These are phyloP conservation scores for Trichophyton benhamiae DNA, from an alignment of 2,329 filamentous ascomycete genomes.

Conservation along the genomic window DNA sequence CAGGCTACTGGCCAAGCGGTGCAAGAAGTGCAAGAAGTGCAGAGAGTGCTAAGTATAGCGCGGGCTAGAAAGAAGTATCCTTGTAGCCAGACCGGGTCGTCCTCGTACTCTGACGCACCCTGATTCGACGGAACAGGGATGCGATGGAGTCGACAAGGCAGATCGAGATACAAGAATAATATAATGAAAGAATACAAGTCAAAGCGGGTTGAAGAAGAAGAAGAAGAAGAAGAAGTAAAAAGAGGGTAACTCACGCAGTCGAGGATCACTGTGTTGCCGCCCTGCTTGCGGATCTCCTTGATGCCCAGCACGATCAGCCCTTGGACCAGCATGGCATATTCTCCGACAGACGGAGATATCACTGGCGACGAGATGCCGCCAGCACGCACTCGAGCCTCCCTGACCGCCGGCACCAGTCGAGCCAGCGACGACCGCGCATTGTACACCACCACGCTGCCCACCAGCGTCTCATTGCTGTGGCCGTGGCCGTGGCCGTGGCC, in stretches of 20 bases:
- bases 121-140: neutral
- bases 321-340: slow-evolving; percentile 61
- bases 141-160: neutral
- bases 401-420: slow-evolving; percentile 56
- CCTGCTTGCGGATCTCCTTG: slow-evolving; percentile 68
- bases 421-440: slow-evolving; percentile 56
- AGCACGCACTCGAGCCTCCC: slow-evolving; percentile 43
- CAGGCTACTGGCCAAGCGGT: too few relatives aligned
- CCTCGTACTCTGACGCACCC: neutral
- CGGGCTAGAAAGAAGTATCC: neutral
- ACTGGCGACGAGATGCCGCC: slow-evolving; percentile 73
- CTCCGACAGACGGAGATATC: slow-evolving; percentile 54
- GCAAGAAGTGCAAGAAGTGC: too few relatives aligned
- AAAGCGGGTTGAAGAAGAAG: neutral
- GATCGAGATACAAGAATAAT: neutral
- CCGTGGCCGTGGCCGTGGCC: too few relatives aligned
- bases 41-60: too few relatives aligned
- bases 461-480: slow-evolving; percentile 39
- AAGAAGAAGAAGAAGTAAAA: neutral
- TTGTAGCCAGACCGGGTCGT: neutral
- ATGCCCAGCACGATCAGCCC: slow-evolving; percentile 70
- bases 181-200: neutral
- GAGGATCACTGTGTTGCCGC: slow-evolving; percentile 58
- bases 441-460: slow-evolving; percentile 72
- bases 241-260: slow-evolving; percentile 54